phyloP scores from a whole-genome alignment of 257 asterid genomes.

The Jaltomata sinuosa region DNA sequence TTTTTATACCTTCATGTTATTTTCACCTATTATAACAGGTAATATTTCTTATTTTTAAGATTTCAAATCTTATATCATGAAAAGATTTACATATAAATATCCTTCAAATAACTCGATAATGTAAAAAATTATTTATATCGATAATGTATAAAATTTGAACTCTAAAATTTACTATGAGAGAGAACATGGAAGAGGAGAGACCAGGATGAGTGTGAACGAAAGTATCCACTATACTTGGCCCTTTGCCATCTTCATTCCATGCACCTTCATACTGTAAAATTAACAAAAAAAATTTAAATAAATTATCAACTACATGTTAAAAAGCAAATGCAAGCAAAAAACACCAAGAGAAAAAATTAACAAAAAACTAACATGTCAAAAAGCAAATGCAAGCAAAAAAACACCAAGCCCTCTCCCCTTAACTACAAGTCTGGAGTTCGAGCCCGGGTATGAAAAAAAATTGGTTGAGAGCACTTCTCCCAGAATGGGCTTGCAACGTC shows the following conservation, averaged over 20 bases:
- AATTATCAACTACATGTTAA: neutral
- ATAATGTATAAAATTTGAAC: neutral
- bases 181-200: neutral
- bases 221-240: neutral
- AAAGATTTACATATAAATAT: neutral
- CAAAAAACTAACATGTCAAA: neutral
- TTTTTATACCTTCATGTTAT: neutral
- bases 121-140: neutral
- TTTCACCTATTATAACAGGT: neutral
- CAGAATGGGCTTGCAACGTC: too few species aligned
- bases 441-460: too few species aligned
- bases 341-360: too few species aligned
- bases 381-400: neutral
- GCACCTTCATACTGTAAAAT: slow-evolving; percentile 1
- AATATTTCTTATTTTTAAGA: neutral
- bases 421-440: too few species aligned
- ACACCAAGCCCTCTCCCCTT: too few species aligned
- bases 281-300: neutral
- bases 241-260: slow-evolving; percentile 2
- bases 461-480: too few species aligned
- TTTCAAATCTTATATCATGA: neutral
- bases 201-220: neutral
- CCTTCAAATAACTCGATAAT: neutral
- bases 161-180: neutral
- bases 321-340: neutral